Percentiles rank a stretch among this genome's conserved stretches.
phyloP scores from a whole-genome alignment of 2,329 filamentous ascomycete genomes.

The Fragosphaeria purpurea region DNA sequence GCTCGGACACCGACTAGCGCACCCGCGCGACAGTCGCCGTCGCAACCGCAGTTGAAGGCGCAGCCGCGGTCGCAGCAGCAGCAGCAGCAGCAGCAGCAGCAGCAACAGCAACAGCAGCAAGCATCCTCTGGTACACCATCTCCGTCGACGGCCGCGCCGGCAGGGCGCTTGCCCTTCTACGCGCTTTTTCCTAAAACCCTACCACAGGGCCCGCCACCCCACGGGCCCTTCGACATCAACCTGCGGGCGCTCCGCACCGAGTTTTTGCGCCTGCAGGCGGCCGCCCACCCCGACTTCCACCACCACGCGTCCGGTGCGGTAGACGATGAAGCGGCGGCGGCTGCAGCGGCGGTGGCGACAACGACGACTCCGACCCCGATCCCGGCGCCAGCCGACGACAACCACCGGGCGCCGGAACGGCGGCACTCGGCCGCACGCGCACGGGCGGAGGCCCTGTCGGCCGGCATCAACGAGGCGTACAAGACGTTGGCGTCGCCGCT shows the following conservation, averaged over 20 bases:
- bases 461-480: constrained; percentile 86
- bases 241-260: constrained; percentile 62
- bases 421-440: constrained; percentile 18
- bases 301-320: constrained; percentile 18
- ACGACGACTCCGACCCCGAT: no score
- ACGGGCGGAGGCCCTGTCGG: constrained; percentile 65
- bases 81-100: not conserved
- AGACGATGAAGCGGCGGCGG: not conserved
- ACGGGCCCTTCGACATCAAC: constrained; percentile 66
- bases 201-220: constrained; percentile 65
- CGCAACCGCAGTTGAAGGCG: no score
- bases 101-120: not conserved
- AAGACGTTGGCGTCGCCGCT: constrained; percentile 72
- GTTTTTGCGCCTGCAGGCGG: constrained; percentile 74
- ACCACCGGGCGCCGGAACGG: not conserved
- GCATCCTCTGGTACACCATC: not conserved
- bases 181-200: constrained; percentile 78
- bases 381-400: no score
- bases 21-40: no score
- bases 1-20: not conserved
- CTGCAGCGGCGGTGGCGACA: not conserved
- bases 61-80: not conserved
- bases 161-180: constrained; percentile 45
- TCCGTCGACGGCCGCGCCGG: not conserved
- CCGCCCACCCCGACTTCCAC: constrained; percentile 63